These are phyloP conservation scores for Pythium scleroteichum DNA, from an alignment of 352 stramenopile species.

Conservation along the genomic window DNA sequence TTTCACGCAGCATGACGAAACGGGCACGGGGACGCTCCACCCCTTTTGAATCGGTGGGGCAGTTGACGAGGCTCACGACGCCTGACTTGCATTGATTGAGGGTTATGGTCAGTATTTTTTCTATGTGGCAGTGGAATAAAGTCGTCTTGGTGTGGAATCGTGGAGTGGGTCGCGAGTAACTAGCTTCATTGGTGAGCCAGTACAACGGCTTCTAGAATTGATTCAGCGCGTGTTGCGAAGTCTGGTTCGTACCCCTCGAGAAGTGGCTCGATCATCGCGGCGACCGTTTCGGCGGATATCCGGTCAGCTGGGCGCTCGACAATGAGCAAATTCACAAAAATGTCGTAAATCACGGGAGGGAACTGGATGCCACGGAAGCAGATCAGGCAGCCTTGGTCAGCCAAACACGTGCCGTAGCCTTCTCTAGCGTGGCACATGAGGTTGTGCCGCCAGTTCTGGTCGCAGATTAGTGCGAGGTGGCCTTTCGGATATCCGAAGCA, in stretches of 20 bases:
- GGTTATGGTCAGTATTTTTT: conserved; percentile 1
- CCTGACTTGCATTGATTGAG: no score
- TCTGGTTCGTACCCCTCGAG: conserved; percentile 62
- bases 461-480: conserved; percentile 68
- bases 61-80: no score
- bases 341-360: conserved; percentile 72
- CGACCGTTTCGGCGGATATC: conserved; percentile 55
- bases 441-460: conserved; percentile 75
- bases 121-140: neutral
- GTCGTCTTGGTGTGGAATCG: neutral
- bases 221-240: conserved; percentile 46
- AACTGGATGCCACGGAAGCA: conserved; percentile 80
- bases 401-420: conserved; percentile 43
- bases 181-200: conserved; percentile 17
- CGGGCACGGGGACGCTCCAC: neutral
- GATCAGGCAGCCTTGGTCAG: conserved; percentile 72
- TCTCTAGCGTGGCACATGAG: conserved; percentile 59
- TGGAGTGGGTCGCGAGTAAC: neutral
- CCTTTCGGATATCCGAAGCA: conserved; percentile 84
- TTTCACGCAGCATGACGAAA: neutral
- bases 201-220: conserved; percentile 49
- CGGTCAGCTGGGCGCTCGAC: conserved; percentile 47
- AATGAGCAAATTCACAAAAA: conserved; percentile 64
- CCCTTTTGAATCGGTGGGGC: no score
- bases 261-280: conserved; percentile 53